Evolutionary conservation across 2,329 filamentous ascomycete genomes (phyloP), one percentile per base, ranked within the genome.

Genomic region (Raffaelea arxii): DNA sequence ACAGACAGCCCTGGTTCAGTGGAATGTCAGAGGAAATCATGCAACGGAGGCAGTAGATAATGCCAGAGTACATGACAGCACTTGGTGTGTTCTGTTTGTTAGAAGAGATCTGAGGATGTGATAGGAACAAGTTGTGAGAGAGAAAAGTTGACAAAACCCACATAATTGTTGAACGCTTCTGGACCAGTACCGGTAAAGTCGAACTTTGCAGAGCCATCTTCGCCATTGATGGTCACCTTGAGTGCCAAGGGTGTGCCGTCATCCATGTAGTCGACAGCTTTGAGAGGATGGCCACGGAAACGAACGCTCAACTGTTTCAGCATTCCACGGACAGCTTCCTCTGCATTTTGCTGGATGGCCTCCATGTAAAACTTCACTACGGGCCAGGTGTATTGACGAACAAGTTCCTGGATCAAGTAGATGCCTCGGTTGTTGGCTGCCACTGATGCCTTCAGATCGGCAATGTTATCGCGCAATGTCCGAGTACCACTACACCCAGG

Each of bases 401-500:
- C 86, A 2, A 90, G 67, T 0, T 74, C 71, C 25, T 72, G 74
- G 52, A 90, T 89, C 18, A 88, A 67, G 37, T 76, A 78, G 55
- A 86, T 86, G 6, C 84, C 84, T 51, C 85, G 84, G 54, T 84
- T 78, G 54, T 88, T 88, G 5, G 82, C 81, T 0, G 84, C 82
- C 23, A 87, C 77, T 56, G 86, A 82, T 1, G 84, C 84, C 61
- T 86, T 85, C 23, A 88, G 66, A 58, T 88, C 84, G 27, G 84
- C 84, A 47, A 87, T 65, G 55, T 87, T 87, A 59, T 88, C 84
- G n/a, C 74, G 76, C 2, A 87, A 66, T 59, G 82, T 85, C 36
- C 84, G 67, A 1, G 83, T 85, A 2, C 84, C 83, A 43, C 75
- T 78, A 60, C 83, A 87, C 3, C 80, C 84, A 2, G 76, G 75